Evolutionary conservation across 768 basidiomycete species (phyloP), one percentile per base, ranked within the genome.

Genomic region (Glaciozyma martinii): DNA sequence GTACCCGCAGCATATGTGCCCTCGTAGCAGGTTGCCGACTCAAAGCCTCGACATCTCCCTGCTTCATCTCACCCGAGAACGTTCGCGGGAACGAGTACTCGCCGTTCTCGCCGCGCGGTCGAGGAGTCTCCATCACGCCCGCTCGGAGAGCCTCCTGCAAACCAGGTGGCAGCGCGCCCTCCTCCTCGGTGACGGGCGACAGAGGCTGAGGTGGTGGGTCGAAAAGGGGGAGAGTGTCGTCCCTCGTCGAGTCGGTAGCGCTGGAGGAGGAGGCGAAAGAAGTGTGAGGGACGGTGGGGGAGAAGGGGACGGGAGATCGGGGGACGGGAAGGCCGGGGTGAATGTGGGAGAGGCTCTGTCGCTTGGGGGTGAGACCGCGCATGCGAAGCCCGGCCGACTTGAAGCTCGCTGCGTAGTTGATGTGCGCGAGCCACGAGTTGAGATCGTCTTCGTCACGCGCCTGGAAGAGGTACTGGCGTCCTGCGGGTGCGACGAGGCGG

Each of bases 331-430:
- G 37, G 61, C 29, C n/a, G 27, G 59, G 40, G 30, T 37, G n/a
- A 27, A 18, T 12, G 52, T 56, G 55, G 19, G 33, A 49, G 18
- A 63, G 59, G 7, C n/a, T 15, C 8, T 32, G 55, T 5, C 42
- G 29, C 15, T 57, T 57, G 32, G 43, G 37, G 12, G 50, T 30
- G 10, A 46, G 77, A 0, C 88, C 81, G 27, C 92, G 84, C 83
- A 95, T 90, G 53, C 84, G 81, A 44, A 97, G 80, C 15, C 87
- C 87, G 21, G 85, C 81, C 3, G 89, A 85, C 77, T 87, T 91
- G 83, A 95, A 98, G 8, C 89, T 81, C 64, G 90, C 87, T 4
- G 91, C 91, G 74, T 95, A 98, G 77, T 99, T 99, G 74, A 98
- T 90, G 40, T 82, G 80, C 19, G 86, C 82, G 67, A 98, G 85